Conservation (phyloP, 768 basidiomycete species). For the Lactarius psammicola region DNA sequence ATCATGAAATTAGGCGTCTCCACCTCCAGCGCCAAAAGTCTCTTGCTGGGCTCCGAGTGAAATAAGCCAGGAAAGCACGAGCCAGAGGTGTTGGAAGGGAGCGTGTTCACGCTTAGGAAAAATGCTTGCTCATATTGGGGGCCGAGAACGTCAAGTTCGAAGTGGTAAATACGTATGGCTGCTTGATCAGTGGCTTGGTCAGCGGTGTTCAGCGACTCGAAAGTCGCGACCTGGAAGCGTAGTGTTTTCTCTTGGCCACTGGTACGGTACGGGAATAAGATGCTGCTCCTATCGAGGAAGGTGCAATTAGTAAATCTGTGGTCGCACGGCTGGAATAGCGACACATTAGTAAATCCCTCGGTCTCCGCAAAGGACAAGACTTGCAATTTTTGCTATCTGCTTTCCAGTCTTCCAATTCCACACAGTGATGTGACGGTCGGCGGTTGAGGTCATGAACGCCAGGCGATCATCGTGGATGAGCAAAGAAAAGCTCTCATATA, state of each 20-base stretch:
- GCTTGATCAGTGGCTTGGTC: no score
- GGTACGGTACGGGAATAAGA: not conserved
- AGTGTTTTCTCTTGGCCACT: not conserved
- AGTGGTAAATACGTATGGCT: not conserved
- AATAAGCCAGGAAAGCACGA: not conserved
- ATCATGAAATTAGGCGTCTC: not conserved
- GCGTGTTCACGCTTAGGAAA: not conserved
- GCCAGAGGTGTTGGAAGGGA: not conserved
- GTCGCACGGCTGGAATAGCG: not conserved
- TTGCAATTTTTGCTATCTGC: not conserved
- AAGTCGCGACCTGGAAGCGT: not conserved
- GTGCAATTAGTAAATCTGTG: not conserved
- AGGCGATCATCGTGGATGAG: slow-evolving; percentile 1
- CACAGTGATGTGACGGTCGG: not conserved
- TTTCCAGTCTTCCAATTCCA: slow-evolving; percentile 15
- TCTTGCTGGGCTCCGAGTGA: not conserved
- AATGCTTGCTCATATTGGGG: not conserved
- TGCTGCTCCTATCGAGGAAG: slow-evolving; percentile 1
- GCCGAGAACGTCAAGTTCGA: not conserved
- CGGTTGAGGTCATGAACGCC: not conserved
- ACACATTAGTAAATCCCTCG: not conserved
- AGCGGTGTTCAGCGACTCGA: not conserved
- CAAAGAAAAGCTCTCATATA: not conserved
- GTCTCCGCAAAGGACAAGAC: not conserved
- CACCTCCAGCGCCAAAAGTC: not conserved